A percentile compares a stretch with the other conserved stretches of the same genome.
phyloP scores from a whole-genome alignment of 306 rosid species.

The Macrotyloma uniflorum region DNA sequence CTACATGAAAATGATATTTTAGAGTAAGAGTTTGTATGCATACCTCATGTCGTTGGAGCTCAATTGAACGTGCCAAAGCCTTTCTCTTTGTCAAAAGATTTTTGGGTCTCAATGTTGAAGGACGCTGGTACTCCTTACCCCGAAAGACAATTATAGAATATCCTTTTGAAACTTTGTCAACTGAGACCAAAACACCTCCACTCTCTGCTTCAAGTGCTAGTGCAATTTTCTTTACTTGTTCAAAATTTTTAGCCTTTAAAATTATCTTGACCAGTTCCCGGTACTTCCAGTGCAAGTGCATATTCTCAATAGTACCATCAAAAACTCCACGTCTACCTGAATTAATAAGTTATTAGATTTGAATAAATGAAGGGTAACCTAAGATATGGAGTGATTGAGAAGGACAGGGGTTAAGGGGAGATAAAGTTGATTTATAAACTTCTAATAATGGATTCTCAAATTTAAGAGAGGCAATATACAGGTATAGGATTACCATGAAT shows the following conservation, averaged over 20 bases:
- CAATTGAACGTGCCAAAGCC: slow-evolving; percentile 94
- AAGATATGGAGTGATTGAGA: neutral
- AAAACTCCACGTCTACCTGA: slow-evolving; percentile 98
- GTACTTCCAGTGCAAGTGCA: slow-evolving; percentile 99
- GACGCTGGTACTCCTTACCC: slow-evolving; percentile 83
- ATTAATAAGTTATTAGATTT: slow-evolving; percentile 36
- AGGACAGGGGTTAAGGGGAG: neutral
- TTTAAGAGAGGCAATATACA: slow-evolving; percentile 14
- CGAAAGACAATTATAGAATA: slow-evolving; percentile 79
- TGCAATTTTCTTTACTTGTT: slow-evolving; percentile 81
- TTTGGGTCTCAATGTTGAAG: slow-evolving; percentile 85
- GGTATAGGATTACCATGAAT: neutral
- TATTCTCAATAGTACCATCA: slow-evolving; percentile 96
- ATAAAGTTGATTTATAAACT: neutral
- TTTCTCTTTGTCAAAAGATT: slow-evolving; percentile 97
- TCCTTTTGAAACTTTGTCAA: slow-evolving; percentile 86
- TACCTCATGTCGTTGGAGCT: slow-evolving; percentile 96
- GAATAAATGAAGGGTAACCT: slow-evolving; percentile 10
- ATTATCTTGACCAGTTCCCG: slow-evolving; percentile 87
- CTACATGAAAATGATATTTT: slow-evolving; percentile 23
- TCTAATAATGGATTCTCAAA: slow-evolving; percentile 27
- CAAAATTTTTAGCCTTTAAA: slow-evolving; percentile 79
- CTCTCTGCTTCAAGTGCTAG: slow-evolving; percentile 97
- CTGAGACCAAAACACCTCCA: slow-evolving; percentile 91
- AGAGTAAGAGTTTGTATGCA: slow-evolving; percentile 14